phyloP scores from a whole-genome alignment of 2,329 filamentous ascomycete genomes.

The Colletotrichum kahawae region DNA sequence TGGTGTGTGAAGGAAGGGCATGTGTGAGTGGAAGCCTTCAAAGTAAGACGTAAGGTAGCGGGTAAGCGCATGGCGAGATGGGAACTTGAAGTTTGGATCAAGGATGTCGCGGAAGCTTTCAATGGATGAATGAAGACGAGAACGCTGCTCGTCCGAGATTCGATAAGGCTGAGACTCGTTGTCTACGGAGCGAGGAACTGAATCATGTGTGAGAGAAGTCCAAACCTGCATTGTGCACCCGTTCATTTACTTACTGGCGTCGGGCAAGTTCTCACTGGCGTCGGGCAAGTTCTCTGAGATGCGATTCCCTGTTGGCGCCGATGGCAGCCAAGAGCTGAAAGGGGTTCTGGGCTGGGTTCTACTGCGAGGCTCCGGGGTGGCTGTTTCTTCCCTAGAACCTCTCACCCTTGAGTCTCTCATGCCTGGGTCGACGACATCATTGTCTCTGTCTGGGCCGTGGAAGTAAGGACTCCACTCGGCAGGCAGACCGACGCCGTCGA shows the following conservation, averaged over 20 bases:
- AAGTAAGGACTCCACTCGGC: slow-evolving; percentile 44
- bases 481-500: slow-evolving; percentile 40
- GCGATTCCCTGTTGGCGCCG: slow-evolving; percentile 34
- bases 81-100: slow-evolving; percentile 33
- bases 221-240: neutral
- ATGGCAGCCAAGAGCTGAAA: slow-evolving; percentile 42
- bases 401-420: slow-evolving; percentile 11
- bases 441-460: slow-evolving; percentile 27
- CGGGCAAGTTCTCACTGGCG: slow-evolving; percentile 25
- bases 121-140: slow-evolving; percentile 26
- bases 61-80: slow-evolving; percentile 40
- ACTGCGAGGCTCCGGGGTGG: slow-evolving; percentile 6
- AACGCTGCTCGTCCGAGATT: slow-evolving; percentile 39
- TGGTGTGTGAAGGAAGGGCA: slow-evolving; percentile 41
- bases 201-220: neutral
- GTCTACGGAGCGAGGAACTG: slow-evolving; percentile 23
- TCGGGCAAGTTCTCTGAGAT: slow-evolving; percentile 27
- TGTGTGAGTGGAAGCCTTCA: slow-evolving; percentile 41
- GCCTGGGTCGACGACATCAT: slow-evolving; percentile 26
- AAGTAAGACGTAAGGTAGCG: slow-evolving; percentile 40
- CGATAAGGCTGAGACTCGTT: slow-evolving; percentile 25
- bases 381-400: slow-evolving; percentile 6
- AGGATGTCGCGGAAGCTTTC: slow-evolving; percentile 33
- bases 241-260: slow-evolving; percentile 22
- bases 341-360: slow-evolving; percentile 34